These are phyloP conservation scores for Naganishia randhawae DNA, from an alignment of 768 basidiomycete genomes.

Conservation along the genomic window DNA sequence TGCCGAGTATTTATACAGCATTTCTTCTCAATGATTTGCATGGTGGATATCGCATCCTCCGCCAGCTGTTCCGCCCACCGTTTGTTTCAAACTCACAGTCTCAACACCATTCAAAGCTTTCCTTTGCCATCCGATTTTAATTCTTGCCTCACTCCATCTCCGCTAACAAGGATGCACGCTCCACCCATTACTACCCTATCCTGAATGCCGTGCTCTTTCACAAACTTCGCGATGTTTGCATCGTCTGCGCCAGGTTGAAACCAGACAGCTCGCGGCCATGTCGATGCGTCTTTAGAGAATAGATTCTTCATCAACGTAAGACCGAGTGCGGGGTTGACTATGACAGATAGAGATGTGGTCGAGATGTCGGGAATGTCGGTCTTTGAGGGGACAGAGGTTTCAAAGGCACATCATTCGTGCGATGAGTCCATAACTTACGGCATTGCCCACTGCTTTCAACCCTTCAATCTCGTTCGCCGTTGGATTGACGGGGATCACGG, in stretches of 20 bases:
- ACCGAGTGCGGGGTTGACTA: constrained; percentile 39
- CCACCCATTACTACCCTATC: constrained; percentile 75
- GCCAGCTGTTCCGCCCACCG: no score
- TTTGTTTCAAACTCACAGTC: not conserved
- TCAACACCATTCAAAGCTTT: constrained; percentile 10
- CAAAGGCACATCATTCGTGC: not conserved
- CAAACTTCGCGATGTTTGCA: constrained; percentile 61
- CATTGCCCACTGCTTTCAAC: constrained; percentile 30
- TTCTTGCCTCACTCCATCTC: constrained; percentile 54
- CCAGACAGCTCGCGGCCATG: constrained; percentile 70
- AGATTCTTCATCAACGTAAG: constrained; percentile 38
- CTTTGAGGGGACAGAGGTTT: constrained; percentile 16
- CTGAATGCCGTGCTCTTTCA: constrained; percentile 63
- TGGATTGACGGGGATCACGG: constrained; percentile 40
- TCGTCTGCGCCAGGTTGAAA: constrained; percentile 85
- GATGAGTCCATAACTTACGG: constrained; percentile 29
- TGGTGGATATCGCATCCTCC: no score
- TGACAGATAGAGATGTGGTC: constrained; percentile 42
- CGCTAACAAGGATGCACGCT: constrained; percentile 74
- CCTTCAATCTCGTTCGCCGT: constrained; percentile 33
- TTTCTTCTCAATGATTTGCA: no score
- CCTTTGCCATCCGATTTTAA: not conserved
- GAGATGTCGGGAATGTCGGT: constrained; percentile 31
- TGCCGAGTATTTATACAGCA: no score
- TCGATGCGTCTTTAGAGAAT: constrained; percentile 48